These are phyloP conservation scores for Sporormia fimetaria DNA, from an alignment of 495 filamentous ascomycete genomes.

Conservation along the genomic window DNA sequence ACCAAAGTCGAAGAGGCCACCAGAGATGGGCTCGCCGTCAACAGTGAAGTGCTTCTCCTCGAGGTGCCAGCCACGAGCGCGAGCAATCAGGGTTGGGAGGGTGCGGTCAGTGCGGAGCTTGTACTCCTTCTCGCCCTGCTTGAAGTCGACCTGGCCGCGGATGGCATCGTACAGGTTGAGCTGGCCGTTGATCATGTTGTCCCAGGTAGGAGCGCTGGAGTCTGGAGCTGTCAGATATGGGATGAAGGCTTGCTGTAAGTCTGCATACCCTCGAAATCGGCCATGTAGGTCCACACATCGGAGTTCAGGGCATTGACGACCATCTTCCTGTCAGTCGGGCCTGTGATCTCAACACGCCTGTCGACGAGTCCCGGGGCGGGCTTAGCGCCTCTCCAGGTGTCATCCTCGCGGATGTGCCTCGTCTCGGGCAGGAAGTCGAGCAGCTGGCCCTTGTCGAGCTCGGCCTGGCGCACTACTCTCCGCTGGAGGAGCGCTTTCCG, in stretches of 20 bases:
- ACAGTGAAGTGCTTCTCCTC: slow-evolving; percentile 98
- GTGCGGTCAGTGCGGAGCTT: slow-evolving; percentile 87
- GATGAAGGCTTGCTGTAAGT: not conserved
- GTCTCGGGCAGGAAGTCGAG: slow-evolving; percentile 96
- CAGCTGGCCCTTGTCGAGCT: slow-evolving; percentile 84
- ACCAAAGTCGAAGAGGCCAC: slow-evolving; percentile 91
- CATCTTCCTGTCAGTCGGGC: slow-evolving; percentile 98
- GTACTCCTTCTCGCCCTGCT: slow-evolving; percentile 89
- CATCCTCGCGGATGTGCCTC: slow-evolving; percentile 86
- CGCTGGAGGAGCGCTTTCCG: slow-evolving; percentile 85
- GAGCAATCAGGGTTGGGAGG: slow-evolving; percentile 53
- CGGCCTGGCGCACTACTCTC: slow-evolving; percentile 75
- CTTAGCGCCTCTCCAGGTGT: slow-evolving; percentile 86
- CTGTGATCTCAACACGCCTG: slow-evolving; percentile 96
- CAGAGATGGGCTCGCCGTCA: slow-evolving; percentile 90
- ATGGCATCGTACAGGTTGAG: slow-evolving; percentile 97
- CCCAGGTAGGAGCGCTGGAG: slow-evolving; percentile 95
- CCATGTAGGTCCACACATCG: slow-evolving; percentile 99
- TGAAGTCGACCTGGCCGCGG: slow-evolving; percentile 91
- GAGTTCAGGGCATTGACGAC: slow-evolving; percentile 96
- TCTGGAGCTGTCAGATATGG: slow-evolving; percentile 42
- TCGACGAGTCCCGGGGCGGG: slow-evolving; percentile 91
- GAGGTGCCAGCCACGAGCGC: slow-evolving; percentile 55
- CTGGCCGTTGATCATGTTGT: slow-evolving; percentile 98
- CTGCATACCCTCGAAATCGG: slow-evolving; percentile 80